Percentiles rank a stretch among this genome's conserved stretches.
These are phyloP conservation scores for Phalaenopsis aphrodite DNA, from an alignment of 106 monocot genomes.

Conservation along the genomic window DNA sequence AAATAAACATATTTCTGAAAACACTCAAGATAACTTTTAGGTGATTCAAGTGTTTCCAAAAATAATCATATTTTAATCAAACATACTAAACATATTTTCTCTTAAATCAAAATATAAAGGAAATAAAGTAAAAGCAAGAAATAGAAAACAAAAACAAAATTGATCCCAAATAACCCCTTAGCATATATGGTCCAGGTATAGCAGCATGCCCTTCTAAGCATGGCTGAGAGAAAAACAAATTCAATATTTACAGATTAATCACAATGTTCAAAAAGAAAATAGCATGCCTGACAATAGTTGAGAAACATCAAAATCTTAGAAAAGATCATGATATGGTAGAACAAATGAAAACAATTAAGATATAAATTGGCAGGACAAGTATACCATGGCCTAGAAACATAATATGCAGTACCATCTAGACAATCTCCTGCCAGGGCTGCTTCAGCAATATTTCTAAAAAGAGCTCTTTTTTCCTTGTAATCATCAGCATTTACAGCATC, in stretches of 20 bases:
- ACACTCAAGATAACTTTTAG: no score
- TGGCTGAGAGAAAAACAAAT: background rate
- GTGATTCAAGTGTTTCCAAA: no score
- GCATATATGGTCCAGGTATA: background rate
- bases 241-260: background rate
- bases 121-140: no score
- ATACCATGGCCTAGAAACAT: slow-evolving; percentile 87
- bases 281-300: background rate
- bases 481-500: slow-evolving; percentile 59
- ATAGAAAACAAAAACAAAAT: no score
- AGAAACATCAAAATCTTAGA: background rate
- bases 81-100: no score
- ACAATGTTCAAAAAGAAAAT: background rate
- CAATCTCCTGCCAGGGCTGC: slow-evolving; percentile 66
- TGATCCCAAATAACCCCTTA: no score
- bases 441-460: slow-evolving; percentile 65
- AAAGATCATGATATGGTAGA: background rate
- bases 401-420: slow-evolving; percentile 52
- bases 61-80: no score
- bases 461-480: slow-evolving; percentile 70
- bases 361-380: background rate
- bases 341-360: background rate
- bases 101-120: no score
- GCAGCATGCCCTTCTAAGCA: background rate
- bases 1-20: no score